Evolutionary conservation across 108 stramenopile species (phyloP).

Genomic region (Epipyxis sp.): DNA sequence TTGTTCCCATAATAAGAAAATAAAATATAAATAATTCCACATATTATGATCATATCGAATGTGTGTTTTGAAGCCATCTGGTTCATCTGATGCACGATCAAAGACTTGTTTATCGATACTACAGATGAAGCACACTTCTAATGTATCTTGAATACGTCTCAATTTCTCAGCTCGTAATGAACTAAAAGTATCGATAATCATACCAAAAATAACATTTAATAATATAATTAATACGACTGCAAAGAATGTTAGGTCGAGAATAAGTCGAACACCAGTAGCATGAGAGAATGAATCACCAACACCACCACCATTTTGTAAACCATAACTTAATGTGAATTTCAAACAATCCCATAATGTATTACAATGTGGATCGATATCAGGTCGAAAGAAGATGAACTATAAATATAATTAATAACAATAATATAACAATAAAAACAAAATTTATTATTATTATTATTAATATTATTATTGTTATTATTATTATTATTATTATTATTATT

Average conservation of each 20-base stretch:
- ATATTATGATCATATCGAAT: slow-evolving; percentile 45
- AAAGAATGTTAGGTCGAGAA: slow-evolving; percentile 49
- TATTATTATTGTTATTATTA: too few relatives aligned
- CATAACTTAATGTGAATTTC: slow-evolving; percentile 37
- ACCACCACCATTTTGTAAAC: slow-evolving; percentile 40
- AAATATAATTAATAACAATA: background rate
- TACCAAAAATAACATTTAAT: slow-evolving; percentile 49
- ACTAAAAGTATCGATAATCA: slow-evolving; percentile 52
- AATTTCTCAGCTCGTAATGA: slow-evolving; percentile 45
- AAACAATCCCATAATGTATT: slow-evolving; percentile 35
- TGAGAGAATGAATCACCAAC: slow-evolving; percentile 33
- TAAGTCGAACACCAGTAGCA: slow-evolving; percentile 1
- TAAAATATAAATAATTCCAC: slow-evolving; percentile 52
- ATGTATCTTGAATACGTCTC: slow-evolving; percentile 24
- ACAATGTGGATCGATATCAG: slow-evolving; percentile 30
- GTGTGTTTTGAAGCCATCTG: slow-evolving; percentile 47
- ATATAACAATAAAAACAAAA: background rate
- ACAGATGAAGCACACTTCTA: slow-evolving; percentile 49
- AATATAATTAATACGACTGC: slow-evolving; percentile 44
- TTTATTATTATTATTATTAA: background rate
- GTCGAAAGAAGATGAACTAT: too few relatives aligned
- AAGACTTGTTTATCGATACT: slow-evolving; percentile 46
- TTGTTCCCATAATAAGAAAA: slow-evolving; percentile 44
- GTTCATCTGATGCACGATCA: slow-evolving; percentile 41
- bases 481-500: background rate